phyloP scores from a whole-genome alignment of 2,329 filamentous ascomycete genomes.

The Ascochyta viciae-villosae region DNA sequence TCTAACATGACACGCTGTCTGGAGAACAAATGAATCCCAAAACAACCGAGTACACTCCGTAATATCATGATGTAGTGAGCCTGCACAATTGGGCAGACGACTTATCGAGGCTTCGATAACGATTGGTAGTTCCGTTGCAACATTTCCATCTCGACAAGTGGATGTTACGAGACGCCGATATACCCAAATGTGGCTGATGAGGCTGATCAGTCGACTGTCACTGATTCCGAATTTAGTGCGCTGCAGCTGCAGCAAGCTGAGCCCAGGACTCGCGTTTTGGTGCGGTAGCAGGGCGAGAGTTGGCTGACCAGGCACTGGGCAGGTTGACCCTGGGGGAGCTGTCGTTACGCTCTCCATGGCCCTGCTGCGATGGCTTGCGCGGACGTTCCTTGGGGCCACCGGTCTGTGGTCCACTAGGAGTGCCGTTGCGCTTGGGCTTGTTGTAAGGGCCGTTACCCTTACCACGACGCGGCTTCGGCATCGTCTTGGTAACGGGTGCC shows the following conservation, averaged over 20 bases:
- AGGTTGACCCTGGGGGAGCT: conserved; percentile 34
- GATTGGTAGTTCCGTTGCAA: conserved; percentile 7
- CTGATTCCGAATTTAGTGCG: conserved; percentile 3
- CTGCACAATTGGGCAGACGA: conserved; percentile 6
- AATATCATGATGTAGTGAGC: conserved; percentile 20
- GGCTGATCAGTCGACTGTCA: not conserved
- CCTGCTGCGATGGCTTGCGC: conserved; percentile 42
- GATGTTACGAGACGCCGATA: not conserved
- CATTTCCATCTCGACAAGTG: conserved; percentile 1
- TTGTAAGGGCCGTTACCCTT: conserved; percentile 18
- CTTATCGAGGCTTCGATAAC: conserved; percentile 6
- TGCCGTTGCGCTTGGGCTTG: conserved; percentile 39
- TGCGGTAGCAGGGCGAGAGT: conserved; percentile 29
- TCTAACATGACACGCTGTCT: conserved; percentile 17
- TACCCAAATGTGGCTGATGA: not conserved
- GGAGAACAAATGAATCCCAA: conserved; percentile 13
- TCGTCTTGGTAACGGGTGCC: conserved; percentile 36
- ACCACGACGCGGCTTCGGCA: conserved; percentile 36
- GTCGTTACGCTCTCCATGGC: conserved; percentile 35
- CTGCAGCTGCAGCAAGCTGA: conserved; percentile 16
- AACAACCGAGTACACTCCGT: conserved; percentile 18
- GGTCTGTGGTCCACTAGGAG: conserved; percentile 25
- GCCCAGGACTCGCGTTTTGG: conserved; percentile 23
- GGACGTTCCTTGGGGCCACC: conserved; percentile 33
- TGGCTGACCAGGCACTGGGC: conserved; percentile 36